These are phyloP conservation scores for Chrysochromulina parva DNA, from an alignment of 78 protist species.

Conservation along the genomic window DNA sequence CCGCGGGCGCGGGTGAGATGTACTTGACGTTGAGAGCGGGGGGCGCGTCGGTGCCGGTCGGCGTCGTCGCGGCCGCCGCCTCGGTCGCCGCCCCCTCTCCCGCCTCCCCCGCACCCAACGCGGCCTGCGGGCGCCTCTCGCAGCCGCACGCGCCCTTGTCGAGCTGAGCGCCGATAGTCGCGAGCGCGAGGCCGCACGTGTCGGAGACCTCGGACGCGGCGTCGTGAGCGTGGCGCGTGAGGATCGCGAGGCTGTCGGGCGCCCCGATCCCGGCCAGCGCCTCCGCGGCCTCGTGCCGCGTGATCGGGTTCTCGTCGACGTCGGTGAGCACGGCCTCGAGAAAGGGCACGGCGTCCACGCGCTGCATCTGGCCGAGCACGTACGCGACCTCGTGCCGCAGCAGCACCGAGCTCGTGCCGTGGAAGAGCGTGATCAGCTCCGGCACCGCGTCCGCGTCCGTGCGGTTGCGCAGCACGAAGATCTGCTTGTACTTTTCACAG, in stretches of 20 bases:
- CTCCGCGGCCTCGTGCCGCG: constrained; percentile 42
- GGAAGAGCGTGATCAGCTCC: background rate
- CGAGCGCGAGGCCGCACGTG: constrained; percentile 29
- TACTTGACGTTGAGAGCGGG: background rate
- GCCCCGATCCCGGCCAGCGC: constrained; percentile 32
- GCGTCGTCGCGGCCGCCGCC: background rate
- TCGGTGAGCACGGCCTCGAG: background rate
- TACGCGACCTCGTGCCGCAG: constrained; percentile 28
- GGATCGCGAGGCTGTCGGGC: background rate
- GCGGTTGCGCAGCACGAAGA: background rate
- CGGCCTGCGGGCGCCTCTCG: background rate
- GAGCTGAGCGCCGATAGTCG: background rate
- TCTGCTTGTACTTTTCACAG: background rate
- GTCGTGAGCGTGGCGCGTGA: background rate
- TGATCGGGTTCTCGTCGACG: background rate
- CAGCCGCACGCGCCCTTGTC: constrained; percentile 8
- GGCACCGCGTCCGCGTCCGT: background rate
- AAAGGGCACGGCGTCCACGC: background rate
- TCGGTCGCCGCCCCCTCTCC: background rate
- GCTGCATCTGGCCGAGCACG: constrained; percentile 39
- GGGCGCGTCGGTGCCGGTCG: background rate
- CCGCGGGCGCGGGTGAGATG: constrained; percentile 6
- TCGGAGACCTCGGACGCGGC: background rate
- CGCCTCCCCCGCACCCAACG: background rate
- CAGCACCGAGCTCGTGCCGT: background rate